Evolutionary conservation across 768 basidiomycete genomes (phyloP).

Genomic region (Russula foetens): DNA sequence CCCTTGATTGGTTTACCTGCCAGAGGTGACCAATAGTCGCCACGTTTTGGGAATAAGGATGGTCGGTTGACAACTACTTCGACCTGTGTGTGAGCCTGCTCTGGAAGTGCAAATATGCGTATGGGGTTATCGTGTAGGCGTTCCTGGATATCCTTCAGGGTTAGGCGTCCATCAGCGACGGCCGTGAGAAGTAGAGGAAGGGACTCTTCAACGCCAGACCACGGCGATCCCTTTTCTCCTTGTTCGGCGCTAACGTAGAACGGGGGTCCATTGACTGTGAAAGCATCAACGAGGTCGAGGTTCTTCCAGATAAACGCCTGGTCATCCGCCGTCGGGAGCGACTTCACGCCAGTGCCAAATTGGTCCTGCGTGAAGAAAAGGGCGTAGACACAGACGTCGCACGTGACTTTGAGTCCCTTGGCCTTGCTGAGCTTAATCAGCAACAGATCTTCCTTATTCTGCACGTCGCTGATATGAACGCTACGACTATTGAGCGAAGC

Average conservation of each 20-base stretch:
- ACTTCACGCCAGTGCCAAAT: conserved; percentile 45
- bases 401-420: conserved; percentile 89
- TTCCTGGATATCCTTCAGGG: conserved; percentile 72
- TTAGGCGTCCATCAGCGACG: conserved; percentile 68
- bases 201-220: conserved; percentile 81
- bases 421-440: conserved; percentile 93
- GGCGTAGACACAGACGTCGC: conserved; percentile 88
- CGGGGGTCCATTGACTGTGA: conserved; percentile 84
- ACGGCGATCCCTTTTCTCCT: conserved; percentile 50
- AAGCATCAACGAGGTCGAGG: conserved; percentile 76
- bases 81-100: conserved; percentile 78
- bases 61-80: conserved; percentile 87
- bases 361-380: conserved; percentile 80
- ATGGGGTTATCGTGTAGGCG: conserved; percentile 89
- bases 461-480: conserved; percentile 88
- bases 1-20: conserved; percentile 55
- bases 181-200: conserved; percentile 85
- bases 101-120: conserved; percentile 83
- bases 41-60: conserved; percentile 43
- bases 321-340: conserved; percentile 65
- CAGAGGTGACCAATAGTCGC: conserved; percentile 77
- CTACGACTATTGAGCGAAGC: conserved; percentile 88
- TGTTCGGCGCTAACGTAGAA: conserved; percentile 63
- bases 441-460: conserved; percentile 75
- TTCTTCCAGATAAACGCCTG: conserved; percentile 83